phyloP scores from a whole-genome alignment of 164 flowering plant species.

The Warburgia ugandensis region DNA sequence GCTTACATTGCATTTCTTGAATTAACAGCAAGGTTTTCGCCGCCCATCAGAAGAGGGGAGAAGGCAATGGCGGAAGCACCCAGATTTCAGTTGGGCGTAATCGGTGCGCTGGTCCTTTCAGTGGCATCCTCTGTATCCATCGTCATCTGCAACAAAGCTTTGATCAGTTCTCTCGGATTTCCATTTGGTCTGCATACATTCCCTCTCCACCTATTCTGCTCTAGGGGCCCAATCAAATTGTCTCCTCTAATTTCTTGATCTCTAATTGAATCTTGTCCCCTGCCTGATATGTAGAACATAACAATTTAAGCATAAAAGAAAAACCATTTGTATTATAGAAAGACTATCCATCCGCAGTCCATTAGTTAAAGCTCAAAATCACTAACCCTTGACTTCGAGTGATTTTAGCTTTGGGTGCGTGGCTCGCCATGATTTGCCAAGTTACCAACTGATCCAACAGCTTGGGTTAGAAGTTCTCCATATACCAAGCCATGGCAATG shows the following conservation, averaged over 20 bases:
- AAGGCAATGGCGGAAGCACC: slow-evolving; percentile 55
- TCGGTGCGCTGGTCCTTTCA: slow-evolving; percentile 82
- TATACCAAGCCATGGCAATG: too few relatives aligned
- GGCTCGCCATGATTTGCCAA: too few relatives aligned
- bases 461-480: too few relatives aligned
- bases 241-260: not conserved
- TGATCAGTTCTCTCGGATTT: slow-evolving; percentile 86
- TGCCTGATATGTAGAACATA: too few relatives aligned
- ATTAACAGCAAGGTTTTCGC: not conserved
- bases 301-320: too few relatives aligned
- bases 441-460: too few relatives aligned
- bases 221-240: not conserved
- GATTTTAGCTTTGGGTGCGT: too few relatives aligned
- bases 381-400: too few relatives aligned
- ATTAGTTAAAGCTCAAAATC: too few relatives aligned
- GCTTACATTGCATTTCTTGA: not conserved
- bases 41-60: not conserved
- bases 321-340: too few relatives aligned
- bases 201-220: not conserved
- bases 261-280: not conserved
- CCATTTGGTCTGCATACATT: slow-evolving; percentile 53
- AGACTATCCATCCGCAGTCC: too few relatives aligned
- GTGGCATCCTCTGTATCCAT: slow-evolving; percentile 92
- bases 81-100: slow-evolving; percentile 64
- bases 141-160: slow-evolving; percentile 86